Conservation (phyloP, 106 monocot genomes). For the Xerophyta viscosa region DNA sequence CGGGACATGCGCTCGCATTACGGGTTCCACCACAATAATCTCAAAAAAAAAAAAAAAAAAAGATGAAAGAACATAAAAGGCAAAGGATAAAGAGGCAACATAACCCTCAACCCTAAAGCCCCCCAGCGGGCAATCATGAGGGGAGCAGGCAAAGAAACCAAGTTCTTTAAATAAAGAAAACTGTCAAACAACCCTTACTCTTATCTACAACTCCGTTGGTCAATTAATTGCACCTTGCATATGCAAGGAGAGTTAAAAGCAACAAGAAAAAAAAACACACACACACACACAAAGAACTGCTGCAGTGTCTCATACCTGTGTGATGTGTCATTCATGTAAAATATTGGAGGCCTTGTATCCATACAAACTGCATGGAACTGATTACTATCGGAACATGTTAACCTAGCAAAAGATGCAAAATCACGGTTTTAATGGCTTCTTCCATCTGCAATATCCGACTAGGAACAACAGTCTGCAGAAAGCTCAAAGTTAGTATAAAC, state of each 20-base stretch:
- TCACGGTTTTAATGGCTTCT: constrained; percentile 68
- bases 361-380: constrained; percentile 94
- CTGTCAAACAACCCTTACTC: no score
- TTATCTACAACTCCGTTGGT: no score
- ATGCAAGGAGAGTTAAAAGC: not conserved
- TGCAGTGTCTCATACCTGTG: constrained; percentile 43
- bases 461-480: constrained; percentile 66
- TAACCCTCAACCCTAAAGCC: no score
- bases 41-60: no score
- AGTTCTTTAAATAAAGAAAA: no score
- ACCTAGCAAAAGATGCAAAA: constrained; percentile 69
- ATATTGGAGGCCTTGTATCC: constrained; percentile 92
- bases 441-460: constrained; percentile 78
- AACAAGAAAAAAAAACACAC: not conserved
- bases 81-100: no score
- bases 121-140: no score
- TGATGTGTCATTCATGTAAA: constrained; percentile 99
- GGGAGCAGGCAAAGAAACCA: no score
- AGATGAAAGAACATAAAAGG: no score
- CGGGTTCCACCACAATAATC: no score
- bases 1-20: no score
- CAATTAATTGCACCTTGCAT: not conserved
- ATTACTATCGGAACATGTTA: constrained; percentile 94
- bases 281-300: not conserved
- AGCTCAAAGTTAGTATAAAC: not conserved